phyloP scores from a whole-genome alignment of 1,284 basidiomycete genomes.

The Stygiomarasmius scandens region DNA sequence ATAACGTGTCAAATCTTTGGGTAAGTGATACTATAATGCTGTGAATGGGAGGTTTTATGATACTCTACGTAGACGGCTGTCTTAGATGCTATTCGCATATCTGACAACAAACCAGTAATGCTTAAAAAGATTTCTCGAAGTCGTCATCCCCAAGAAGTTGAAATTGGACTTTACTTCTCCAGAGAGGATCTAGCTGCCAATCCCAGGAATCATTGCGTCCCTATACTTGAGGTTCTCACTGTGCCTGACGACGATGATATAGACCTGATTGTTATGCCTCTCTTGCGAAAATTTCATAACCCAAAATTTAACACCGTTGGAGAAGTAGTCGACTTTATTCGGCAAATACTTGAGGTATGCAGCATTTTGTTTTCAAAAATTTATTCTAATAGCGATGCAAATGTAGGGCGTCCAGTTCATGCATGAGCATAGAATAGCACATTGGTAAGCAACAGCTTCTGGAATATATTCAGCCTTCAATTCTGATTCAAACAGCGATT shows the following conservation, averaged over 20 bases:
- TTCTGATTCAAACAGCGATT: too few relatives aligned
- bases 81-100: slow-evolving; percentile 10
- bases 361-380: background rate
- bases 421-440: slow-evolving; percentile 12
- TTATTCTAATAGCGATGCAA: background rate
- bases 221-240: slow-evolving; percentile 9
- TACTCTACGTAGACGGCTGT: too few relatives aligned
- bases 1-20: background rate
- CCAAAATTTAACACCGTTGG: slow-evolving; percentile 23
- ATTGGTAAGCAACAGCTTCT: too few relatives aligned
- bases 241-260: slow-evolving; percentile 7
- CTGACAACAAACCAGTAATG: slow-evolving; percentile 1
- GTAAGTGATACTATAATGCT: background rate
- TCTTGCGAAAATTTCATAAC: slow-evolving; percentile 13
- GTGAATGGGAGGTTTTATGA: too few relatives aligned
- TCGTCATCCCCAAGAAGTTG: background rate
- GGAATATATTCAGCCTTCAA: too few relatives aligned
- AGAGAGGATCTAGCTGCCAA: background rate
- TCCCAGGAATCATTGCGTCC: slow-evolving; percentile 16
- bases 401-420: slow-evolving; percentile 11
- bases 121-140: slow-evolving; percentile 2
- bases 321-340: slow-evolving; percentile 21
- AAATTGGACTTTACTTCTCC: background rate
- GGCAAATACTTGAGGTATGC: slow-evolving; percentile 23
- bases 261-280: slow-evolving; percentile 18